Base-by-base conservation (phyloP, 1,139 yeast species). In the Pneumocystis jirovecii region DNA sequence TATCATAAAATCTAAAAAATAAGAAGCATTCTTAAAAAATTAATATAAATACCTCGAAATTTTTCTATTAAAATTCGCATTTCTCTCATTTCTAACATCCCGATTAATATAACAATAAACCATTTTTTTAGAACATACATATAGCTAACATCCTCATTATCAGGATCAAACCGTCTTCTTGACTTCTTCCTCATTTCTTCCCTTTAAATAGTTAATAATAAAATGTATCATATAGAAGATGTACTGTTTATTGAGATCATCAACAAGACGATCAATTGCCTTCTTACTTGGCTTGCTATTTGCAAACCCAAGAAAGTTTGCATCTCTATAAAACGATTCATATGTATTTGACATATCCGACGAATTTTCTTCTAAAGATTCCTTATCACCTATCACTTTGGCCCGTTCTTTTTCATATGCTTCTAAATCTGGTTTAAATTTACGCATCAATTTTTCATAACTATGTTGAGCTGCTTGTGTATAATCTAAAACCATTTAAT, bases 31-130 rank as follows among this genome's bases (percentile, higher is more conserved):
- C 19, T 61, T 57, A 2, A 42, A 39, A 15, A 42, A 10, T 8
- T 81, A 81, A 69, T 83, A 84, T 69, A 80, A 81, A 68, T 80
- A 81, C 62, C 91, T 76, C 66, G 84, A 79, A 69, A 89, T 76
- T 71, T 87, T 87, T 74, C 81, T 82, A 75, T 89, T 89, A 75
- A 89, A 89, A 71, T 86, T 87, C 72, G 81, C 82, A 78, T 89
- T 89, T 74, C 85, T 86, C 67, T 86, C 91, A 73, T 87, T 89
- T 72, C 57, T 50, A 50, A 50, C 25, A 50, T 50, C 12, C 10
- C n/a, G 3, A 1, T 50, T 12, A 50, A 10, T 15, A 50, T 29
- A 10, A 50, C 12, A 50, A 25, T 25, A 10, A 50, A 25, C 34
- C 2, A 19, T 19, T 50, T 45, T 25, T 25, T 19, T 3, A 15